Evolutionary conservation across 2,329 filamentous ascomycete genomes (phyloP).

Genomic region (Ustilaginoidea virens): DNA sequence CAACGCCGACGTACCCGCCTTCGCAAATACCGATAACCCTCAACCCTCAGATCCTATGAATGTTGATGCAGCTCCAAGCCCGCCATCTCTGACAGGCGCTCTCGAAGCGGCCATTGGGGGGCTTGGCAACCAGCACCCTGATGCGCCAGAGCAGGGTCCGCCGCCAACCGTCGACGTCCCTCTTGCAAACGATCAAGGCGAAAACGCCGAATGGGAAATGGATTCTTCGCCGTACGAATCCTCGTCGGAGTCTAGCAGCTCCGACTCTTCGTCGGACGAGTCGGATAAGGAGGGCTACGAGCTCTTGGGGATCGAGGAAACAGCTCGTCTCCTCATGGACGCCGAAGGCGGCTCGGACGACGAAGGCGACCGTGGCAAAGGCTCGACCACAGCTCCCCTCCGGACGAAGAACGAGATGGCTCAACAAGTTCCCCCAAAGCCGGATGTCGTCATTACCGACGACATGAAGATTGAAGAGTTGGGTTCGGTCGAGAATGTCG

Average conservation of each 20-base stretch:
- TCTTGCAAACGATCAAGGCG: conserved; percentile 19
- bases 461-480: conserved; percentile 66
- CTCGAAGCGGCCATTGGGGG: conserved; percentile 29
- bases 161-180: conserved; percentile 5
- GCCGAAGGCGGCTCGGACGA: conserved; percentile 69
- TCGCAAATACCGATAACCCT: too few relatives aligned
- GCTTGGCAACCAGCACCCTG: conserved; percentile 9
- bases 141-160: conserved; percentile 6
- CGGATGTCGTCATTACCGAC: conserved; percentile 60
- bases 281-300: conserved; percentile 50
- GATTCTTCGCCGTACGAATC: conserved; percentile 66
- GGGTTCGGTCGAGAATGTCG: conserved; percentile 59
- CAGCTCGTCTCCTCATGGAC: conserved; percentile 72
- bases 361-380: conserved; percentile 39
- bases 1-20: neutral
- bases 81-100: conserved; percentile 24
- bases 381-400: conserved; percentile 30
- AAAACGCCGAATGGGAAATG: conserved; percentile 67
- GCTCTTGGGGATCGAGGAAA: conserved; percentile 65
- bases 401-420: conserved; percentile 69
- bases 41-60: conserved; percentile 22
- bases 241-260: conserved; percentile 42
- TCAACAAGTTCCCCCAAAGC: conserved; percentile 52
- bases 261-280: conserved; percentile 40
- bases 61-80: conserved; percentile 19